These are phyloP conservation scores for Aureobasidium subglaciale DNA, from an alignment of 2,329 filamentous ascomycete species.

Conservation along the genomic window DNA sequence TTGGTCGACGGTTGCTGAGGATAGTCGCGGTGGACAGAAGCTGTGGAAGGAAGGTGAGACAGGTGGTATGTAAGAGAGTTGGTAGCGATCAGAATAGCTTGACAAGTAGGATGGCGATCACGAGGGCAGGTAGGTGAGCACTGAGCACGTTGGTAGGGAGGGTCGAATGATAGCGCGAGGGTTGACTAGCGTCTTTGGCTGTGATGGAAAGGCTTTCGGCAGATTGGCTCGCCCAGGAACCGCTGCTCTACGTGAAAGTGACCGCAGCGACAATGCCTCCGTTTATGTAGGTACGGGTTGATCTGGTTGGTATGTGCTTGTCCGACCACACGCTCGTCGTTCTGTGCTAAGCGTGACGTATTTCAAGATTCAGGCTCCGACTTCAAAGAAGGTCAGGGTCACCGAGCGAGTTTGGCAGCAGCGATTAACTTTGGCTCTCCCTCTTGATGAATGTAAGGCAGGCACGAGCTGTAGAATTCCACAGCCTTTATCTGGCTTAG, in stretches of 20 bases:
- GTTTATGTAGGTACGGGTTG: background rate
- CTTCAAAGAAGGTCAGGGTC: background rate
- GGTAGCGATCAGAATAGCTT: background rate
- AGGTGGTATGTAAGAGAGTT: background rate
- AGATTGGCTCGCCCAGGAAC: background rate
- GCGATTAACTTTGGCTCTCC: too few species aligned
- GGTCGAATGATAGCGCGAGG: constrained; percentile 9
- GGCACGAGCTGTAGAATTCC: too few species aligned
- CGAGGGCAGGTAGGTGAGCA: constrained; percentile 1
- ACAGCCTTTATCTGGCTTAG: too few species aligned
- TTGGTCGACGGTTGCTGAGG: background rate
- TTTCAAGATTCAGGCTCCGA: background rate
- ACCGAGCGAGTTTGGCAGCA: background rate
- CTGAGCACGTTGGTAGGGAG: background rate
- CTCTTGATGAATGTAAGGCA: too few species aligned
- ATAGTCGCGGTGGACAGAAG: background rate
- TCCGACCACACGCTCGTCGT: background rate
- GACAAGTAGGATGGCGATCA: background rate
- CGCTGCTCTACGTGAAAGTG: background rate
- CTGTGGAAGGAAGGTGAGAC: background rate
- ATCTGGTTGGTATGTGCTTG: constrained; percentile 2
- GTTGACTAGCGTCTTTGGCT: background rate
- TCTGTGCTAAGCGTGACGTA: background rate
- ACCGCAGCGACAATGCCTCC: background rate
- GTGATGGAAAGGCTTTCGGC: background rate